Conservation (phyloP, 116 monocot genomes). For the Dioscorea cayenensis region DNA sequence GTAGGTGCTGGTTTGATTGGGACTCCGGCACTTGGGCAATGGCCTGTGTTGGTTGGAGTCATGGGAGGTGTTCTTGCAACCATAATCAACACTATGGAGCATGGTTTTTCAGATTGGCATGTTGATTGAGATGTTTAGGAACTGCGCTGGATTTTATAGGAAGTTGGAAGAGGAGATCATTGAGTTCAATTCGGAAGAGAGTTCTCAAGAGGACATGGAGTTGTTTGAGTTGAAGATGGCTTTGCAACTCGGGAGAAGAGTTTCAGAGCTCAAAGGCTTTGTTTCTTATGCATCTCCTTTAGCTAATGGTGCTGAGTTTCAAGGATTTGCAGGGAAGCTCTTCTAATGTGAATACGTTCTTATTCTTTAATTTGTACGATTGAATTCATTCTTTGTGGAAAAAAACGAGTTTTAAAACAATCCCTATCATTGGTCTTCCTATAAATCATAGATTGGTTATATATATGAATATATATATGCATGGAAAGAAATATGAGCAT, state of each 20-base stretch:
- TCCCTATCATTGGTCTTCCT: too few relatives aligned
- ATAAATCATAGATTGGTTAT: too few relatives aligned
- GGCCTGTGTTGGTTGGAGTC: constrained; percentile 22
- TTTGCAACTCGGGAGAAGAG: constrained; percentile 53
- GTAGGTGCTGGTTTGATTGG: constrained; percentile 25
- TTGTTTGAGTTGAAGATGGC: constrained; percentile 60
- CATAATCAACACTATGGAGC: constrained; percentile 48
- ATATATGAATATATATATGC: too few relatives aligned
- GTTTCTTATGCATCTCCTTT: constrained; percentile 19
- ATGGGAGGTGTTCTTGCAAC: constrained; percentile 49
- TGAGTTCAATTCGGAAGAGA: constrained; percentile 35
- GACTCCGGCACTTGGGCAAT: constrained; percentile 5
- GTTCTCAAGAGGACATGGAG: constrained; percentile 40
- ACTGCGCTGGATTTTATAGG: constrained; percentile 55
- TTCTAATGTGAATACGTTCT: constrained; percentile 18
- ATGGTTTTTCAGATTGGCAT: constrained; percentile 75
- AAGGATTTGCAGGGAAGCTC: constrained; percentile 62
- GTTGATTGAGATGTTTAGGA: constrained; percentile 70
- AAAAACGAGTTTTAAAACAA: too few relatives aligned
- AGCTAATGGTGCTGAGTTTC: constrained; percentile 10
- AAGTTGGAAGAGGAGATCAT: constrained; percentile 55
- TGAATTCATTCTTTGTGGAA: too few relatives aligned
- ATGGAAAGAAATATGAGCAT: too few relatives aligned
- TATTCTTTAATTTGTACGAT: too few relatives aligned
- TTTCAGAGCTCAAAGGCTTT: constrained; percentile 30